Base-by-base conservation (phyloP, 2,329 filamentous ascomycete genomes). In the Diaporthe sp. region DNA sequence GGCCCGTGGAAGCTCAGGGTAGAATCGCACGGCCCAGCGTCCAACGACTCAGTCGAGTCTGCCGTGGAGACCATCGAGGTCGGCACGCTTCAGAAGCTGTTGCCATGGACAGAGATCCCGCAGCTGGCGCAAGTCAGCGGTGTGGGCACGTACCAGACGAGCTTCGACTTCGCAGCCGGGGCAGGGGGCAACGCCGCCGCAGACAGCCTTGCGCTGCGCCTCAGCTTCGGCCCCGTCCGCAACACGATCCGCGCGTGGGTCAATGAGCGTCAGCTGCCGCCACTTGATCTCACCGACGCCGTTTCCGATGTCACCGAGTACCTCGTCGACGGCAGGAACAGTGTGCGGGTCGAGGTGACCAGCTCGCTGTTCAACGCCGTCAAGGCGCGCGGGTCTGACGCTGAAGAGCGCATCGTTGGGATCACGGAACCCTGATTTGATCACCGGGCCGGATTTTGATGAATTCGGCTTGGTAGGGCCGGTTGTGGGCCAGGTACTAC, bases 301-400 rank as follows among this genome's bases (percentile, higher is more conserved):
- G 25, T 28, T n/a, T 25, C 51, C 3, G 51, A 55, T 28, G 12
- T 15, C 6, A 55, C 10, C 1, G 13, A 55, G 10, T 55, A 31
- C 51, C 51, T 28, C 51, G n/a, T 17, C 10, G 25, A 3, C 25
- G 51, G 51, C n/a, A 55, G 51, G 19, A 55, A 55, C n/a, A 28
- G n/a, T 12, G 51, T 55, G 51, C 12, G 51, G n/a, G n/a, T 55
- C n/a, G 51, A 55, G 12, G n/a, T 55, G n/a, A 31, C 49, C 8
- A 55, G 51, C 25, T 55, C n/a, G 51, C 51, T 55, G 10, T 55
- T 55, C 51, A 55, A 55, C 25, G 51, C n/a, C n/a, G n/a, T 55
- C n/a, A 55, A 28, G n/a, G 25, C 51, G 25, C 12, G n/a, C 15
- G 51, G 12, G 10, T 13, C n/a, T 13, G 51, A 8, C 13, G n/a